phyloP scores from a whole-genome alignment of 352 stramenopile genomes.

The Phytophthora podocarpi region DNA sequence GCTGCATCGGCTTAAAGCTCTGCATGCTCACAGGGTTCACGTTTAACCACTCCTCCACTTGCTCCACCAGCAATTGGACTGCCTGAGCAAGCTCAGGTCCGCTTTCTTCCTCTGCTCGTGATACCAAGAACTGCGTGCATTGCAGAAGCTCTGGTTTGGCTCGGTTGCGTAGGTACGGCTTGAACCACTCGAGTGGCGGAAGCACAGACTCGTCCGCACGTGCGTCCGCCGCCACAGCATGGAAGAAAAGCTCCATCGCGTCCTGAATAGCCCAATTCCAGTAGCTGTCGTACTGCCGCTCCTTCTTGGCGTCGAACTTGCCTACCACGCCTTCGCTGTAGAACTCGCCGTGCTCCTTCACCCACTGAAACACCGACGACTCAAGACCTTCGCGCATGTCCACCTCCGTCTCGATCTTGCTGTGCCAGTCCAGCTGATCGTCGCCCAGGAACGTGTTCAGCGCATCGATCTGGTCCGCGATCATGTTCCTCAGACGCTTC shows the following conservation, averaged over 20 bases:
- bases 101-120: conserved; percentile 48
- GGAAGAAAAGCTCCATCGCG: conserved; percentile 65
- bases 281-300: conserved; percentile 79
- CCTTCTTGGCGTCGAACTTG: conserved; percentile 78
- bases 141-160: conserved; percentile 66
- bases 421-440: conserved; percentile 56
- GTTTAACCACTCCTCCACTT: conserved; percentile 59
- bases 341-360: conserved; percentile 61
- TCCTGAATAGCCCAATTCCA: conserved; percentile 86
- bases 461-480: conserved; percentile 57
- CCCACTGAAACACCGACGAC: conserved; percentile 49
- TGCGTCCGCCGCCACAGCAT: conserved; percentile 43
- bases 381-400: conserved; percentile 64
- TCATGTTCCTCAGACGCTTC: conserved; percentile 60
- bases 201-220: conserved; percentile 36
- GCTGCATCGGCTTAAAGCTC: conserved; percentile 56
- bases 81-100: conserved; percentile 51
- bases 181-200: conserved; percentile 62
- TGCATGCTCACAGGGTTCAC: conserved; percentile 64
- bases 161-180: conserved; percentile 71
- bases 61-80: conserved; percentile 62
- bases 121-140: conserved; percentile 56
- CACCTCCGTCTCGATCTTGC: conserved; percentile 55
- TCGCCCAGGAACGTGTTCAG: conserved; percentile 54
- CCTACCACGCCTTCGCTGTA: conserved; percentile 58